These are phyloP conservation scores for Herpetomonas muscarum DNA, from an alignment of 208 protist genomes.

Conservation along the genomic window DNA sequence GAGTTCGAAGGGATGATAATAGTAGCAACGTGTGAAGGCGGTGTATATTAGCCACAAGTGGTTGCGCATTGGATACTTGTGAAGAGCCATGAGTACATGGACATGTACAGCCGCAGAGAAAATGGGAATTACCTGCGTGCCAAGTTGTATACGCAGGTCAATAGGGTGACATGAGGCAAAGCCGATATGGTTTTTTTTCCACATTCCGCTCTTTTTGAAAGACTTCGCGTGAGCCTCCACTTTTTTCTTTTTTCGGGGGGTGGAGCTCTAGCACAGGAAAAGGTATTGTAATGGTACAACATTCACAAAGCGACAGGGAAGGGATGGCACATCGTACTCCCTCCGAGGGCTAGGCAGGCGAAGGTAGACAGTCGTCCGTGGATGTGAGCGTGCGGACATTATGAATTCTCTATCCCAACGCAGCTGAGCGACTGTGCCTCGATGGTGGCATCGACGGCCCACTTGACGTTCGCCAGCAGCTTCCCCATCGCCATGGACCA, in stretches of 20 bases:
- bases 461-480: constrained; percentile 67
- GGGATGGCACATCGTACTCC: too few relatives aligned
- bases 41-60: neutral
- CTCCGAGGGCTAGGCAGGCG: too few relatives aligned
- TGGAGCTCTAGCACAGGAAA: too few relatives aligned
- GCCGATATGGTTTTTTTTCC: too few relatives aligned
- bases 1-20: neutral
- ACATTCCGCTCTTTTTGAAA: too few relatives aligned
- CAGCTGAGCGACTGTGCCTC: constrained; percentile 6
- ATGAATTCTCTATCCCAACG: neutral
- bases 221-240: too few relatives aligned
- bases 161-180: neutral
- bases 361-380: too few relatives aligned
- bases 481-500: constrained; percentile 85
- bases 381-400: neutral
- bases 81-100: neutral
- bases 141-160: neutral
- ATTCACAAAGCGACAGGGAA: too few relatives aligned
- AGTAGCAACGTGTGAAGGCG: neutral
- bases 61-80: neutral
- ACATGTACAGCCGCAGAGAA: neutral
- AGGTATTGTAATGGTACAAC: too few relatives aligned
- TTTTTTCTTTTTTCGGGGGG: too few relatives aligned
- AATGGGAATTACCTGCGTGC: neutral
- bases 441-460: constrained; percentile 65